A percentile compares a stretch with the other conserved stretches of the same genome.
Conservation (phyloP, 768 basidiomycete genomes). For the Boletus rex-veris region DNA sequence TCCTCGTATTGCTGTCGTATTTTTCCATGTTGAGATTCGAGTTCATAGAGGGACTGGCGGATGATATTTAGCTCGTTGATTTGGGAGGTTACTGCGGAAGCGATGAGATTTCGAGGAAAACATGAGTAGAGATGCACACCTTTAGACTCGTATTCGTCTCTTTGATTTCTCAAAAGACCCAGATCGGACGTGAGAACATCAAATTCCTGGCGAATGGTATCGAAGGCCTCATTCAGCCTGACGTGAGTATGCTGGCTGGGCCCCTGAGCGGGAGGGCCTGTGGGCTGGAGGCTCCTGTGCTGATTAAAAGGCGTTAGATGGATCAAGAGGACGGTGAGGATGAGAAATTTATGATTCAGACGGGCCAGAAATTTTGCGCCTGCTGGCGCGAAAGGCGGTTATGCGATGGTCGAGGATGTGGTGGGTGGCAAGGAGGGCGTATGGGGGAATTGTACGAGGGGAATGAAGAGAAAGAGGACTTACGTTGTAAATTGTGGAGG, state of each 20-base stretch:
- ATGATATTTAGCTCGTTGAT: slow-evolving; percentile 90
- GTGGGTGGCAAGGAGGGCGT: neutral
- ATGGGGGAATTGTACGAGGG: neutral
- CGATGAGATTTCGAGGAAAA: slow-evolving; percentile 8
- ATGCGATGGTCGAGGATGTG: neutral
- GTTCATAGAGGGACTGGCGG: slow-evolving; percentile 84
- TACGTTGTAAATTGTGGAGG: slow-evolving; percentile 39
- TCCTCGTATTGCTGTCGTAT: slow-evolving; percentile 85
- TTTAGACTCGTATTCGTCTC: slow-evolving; percentile 89
- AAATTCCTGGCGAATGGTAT: slow-evolving; percentile 80
- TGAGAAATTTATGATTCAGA: slow-evolving; percentile 1
- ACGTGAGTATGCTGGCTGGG: slow-evolving; percentile 38
- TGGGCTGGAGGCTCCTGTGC: slow-evolving; percentile 56
- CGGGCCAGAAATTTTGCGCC: slow-evolving; percentile 26
- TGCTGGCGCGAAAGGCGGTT: neutral
- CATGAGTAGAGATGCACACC: slow-evolving; percentile 40
- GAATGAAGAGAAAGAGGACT: slow-evolving; percentile 12
- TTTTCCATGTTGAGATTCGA: slow-evolving; percentile 85
- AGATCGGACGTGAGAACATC: slow-evolving; percentile 71
- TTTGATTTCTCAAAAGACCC: slow-evolving; percentile 62
- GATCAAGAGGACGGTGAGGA: neutral
- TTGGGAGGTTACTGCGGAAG: slow-evolving; percentile 62
- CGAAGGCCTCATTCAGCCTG: slow-evolving; percentile 75
- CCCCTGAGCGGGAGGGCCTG: slow-evolving; percentile 42
- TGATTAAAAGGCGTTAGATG: slow-evolving; percentile 26